These are phyloP conservation scores for Coemansia asiatica DNA, from an alignment of 192 early-diverging fungal species.

Conservation along the genomic window DNA sequence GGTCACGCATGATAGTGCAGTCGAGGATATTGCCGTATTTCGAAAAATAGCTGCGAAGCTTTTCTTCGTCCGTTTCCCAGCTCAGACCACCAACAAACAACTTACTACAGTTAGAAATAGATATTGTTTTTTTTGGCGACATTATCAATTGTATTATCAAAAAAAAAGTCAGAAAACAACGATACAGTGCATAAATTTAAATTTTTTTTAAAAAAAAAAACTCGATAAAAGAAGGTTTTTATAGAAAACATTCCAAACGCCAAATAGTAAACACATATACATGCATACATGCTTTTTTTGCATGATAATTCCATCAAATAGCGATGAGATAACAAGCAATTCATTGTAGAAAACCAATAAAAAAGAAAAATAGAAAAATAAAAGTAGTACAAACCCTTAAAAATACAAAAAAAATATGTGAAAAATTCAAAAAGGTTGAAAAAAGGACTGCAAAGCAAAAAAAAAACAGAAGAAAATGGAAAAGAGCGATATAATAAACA, in stretches of 20 bases:
- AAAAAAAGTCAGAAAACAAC: not conserved
- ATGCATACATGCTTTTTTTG: too few species aligned
- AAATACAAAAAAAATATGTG: not conserved
- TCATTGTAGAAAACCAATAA: not conserved
- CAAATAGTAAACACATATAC: too few species aligned
- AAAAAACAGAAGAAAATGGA: slow-evolving; percentile 6
- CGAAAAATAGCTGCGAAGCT: slow-evolving; percentile 81
- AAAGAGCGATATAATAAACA: slow-evolving; percentile 13
- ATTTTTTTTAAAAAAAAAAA: not conserved
- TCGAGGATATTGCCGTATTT: slow-evolving; percentile 84
- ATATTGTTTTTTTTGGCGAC: not conserved
- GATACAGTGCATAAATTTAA: not conserved
- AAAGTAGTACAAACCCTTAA: slow-evolving; percentile 3
- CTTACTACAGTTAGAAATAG: slow-evolving; percentile 68
- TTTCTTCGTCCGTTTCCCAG: slow-evolving; percentile 81
- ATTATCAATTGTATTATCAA: slow-evolving; percentile 72
- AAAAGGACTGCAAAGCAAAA: slow-evolving; percentile 7
- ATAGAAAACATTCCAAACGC: not conserved
- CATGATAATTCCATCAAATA: too few species aligned
- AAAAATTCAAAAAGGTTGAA: not conserved
- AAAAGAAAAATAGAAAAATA: slow-evolving; percentile 8
- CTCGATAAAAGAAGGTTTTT: not conserved
- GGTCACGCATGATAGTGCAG: slow-evolving; percentile 82
- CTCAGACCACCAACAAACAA: slow-evolving; percentile 91
- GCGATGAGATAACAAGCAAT: too few species aligned